Percentiles rank a stretch among this genome's conserved stretches.
Evolutionary conservation across 2,329 filamentous ascomycete species (phyloP).

Genomic region (Fusarium sp.): DNA sequence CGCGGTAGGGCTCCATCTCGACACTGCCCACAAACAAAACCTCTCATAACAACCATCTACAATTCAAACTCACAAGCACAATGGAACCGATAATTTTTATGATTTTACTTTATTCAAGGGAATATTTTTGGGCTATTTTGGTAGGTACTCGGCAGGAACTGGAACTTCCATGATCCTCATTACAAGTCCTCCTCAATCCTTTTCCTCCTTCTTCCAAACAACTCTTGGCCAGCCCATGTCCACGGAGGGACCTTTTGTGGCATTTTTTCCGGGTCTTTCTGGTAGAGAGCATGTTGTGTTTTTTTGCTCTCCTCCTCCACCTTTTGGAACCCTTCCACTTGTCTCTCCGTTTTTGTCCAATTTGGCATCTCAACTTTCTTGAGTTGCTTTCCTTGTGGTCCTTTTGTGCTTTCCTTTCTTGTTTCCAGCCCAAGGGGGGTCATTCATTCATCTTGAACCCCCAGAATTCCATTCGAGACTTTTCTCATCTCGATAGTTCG

Average conservation of each 20-base stretch:
- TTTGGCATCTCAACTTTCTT: slow-evolving; percentile 14
- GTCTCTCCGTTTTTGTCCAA: slow-evolving; percentile 24
- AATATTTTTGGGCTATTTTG: slow-evolving; percentile 3
- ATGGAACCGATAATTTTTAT: slow-evolving; percentile 42
- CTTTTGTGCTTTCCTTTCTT: slow-evolving; percentile 6
- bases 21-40: background rate
- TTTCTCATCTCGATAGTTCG: background rate
- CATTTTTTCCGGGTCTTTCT: slow-evolving; percentile 16
- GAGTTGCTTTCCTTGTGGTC: slow-evolving; percentile 9
- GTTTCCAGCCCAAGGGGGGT: slow-evolving; percentile 1
- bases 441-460: background rate
- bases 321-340: slow-evolving; percentile 32
- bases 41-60: background rate
- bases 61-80: background rate
- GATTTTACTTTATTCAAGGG: slow-evolving; percentile 34
- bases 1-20: background rate
- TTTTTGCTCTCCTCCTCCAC: slow-evolving; percentile 43
- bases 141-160: slow-evolving; percentile 18
- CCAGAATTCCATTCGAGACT: background rate
- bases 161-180: slow-evolving; percentile 26
- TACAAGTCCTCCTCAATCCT: slow-evolving; percentile 7
- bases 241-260: slow-evolving; percentile 18
- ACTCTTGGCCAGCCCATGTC: slow-evolving; percentile 27
- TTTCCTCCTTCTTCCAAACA: background rate
- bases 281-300: slow-evolving; percentile 21